Percentiles rank a stretch among this genome's conserved stretches.
Conservation (phyloP, 345 rosid species). For the Firmiana major region DNA sequence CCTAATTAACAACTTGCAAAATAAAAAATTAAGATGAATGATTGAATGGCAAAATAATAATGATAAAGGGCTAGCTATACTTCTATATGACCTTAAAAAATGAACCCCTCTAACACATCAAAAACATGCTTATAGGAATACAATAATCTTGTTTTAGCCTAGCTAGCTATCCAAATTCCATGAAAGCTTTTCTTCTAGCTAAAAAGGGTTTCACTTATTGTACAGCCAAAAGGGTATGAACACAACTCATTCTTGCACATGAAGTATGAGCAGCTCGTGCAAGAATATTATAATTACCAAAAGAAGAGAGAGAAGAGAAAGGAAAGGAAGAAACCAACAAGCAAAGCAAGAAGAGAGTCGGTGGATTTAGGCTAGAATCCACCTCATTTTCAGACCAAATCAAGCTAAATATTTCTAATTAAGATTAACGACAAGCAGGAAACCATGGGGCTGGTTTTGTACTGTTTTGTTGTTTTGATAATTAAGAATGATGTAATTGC, state of each 20-base stretch:
- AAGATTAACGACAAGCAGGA: not conserved
- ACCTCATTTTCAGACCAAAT: not conserved
- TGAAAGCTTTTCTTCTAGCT: not conserved
- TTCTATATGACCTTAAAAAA: no score
- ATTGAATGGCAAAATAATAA: not conserved
- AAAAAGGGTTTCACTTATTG: not conserved
- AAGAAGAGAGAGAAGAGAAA: no score
- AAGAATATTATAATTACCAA: not conserved
- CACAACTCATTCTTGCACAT: constrained; percentile 31
- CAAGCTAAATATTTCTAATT: not conserved
- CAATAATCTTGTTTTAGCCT: constrained; percentile 12
- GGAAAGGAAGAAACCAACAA: no score
- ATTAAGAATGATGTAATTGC: constrained; percentile 1
- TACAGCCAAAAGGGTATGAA: constrained; percentile 14
- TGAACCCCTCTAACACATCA: not conserved
- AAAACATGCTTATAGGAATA: constrained; percentile 2
- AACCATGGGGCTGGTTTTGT: constrained; percentile 3
- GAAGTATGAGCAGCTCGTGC: constrained; percentile 16
- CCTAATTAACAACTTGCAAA: not conserved
- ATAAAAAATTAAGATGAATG: no score
- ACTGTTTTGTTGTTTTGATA: not conserved
- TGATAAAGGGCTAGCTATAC: no score
- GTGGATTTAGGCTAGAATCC: constrained; percentile 5
- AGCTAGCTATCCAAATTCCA: not conserved
- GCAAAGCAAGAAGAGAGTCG: not conserved